phyloP scores from a whole-genome alignment of 305 asterid species.

The Ilex paraguariensis region DNA sequence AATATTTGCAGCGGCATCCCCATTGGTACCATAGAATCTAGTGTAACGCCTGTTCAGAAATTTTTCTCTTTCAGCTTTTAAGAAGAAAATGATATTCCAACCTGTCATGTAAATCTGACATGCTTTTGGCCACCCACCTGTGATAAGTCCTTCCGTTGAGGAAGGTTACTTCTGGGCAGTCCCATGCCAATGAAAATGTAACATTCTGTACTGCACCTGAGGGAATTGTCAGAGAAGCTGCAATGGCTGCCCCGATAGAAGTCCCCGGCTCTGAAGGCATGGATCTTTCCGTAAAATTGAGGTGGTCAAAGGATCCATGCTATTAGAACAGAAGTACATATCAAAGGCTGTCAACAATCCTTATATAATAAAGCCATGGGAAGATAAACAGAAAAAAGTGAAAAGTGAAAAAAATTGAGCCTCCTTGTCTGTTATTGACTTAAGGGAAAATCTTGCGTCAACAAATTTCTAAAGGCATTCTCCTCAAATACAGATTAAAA shows the following conservation, averaged over 20 bases:
- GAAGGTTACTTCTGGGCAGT: constrained; percentile 81
- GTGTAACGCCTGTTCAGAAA: constrained; percentile 72
- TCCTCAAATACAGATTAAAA: no score
- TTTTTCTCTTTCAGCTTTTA: constrained; percentile 16
- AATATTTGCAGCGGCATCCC: constrained; percentile 64
- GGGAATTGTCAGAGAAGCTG: constrained; percentile 80
- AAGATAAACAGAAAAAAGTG: neutral
- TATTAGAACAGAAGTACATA: constrained; percentile 29
- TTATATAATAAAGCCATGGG: constrained; percentile 9
- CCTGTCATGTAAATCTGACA: constrained; percentile 2
- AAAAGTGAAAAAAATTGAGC: constrained; percentile 1
- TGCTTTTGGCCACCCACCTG: constrained; percentile 47
- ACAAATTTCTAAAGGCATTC: neutral
- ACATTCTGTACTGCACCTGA: constrained; percentile 52
- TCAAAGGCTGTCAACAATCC: constrained; percentile 28
- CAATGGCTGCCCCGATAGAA: constrained; percentile 80
- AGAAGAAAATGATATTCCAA: constrained; percentile 6
- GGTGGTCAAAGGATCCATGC: constrained; percentile 90
- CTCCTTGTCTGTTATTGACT: neutral
- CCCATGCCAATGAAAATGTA: constrained; percentile 88
- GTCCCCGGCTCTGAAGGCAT: constrained; percentile 80
- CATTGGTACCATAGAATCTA: constrained; percentile 67
- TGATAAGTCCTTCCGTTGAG: constrained; percentile 77
- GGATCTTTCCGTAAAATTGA: constrained; percentile 55
- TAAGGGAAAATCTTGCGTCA: neutral